Evolutionary conservation across 129 eudicot species (phyloP).

Genomic region (Pulicaria dysenterica): DNA sequence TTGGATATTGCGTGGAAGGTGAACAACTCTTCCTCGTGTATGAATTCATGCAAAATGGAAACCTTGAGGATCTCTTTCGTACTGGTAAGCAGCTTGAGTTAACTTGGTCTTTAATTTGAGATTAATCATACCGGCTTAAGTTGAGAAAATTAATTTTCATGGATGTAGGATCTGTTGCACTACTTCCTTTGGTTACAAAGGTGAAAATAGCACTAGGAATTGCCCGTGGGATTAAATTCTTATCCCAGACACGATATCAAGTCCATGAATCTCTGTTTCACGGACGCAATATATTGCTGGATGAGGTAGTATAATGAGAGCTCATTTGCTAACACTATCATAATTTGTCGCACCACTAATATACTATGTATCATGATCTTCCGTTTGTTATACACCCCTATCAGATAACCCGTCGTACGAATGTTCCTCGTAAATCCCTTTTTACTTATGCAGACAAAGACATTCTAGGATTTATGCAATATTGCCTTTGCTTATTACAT

Average conservation of each 20-base stretch:
- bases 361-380: not conserved
- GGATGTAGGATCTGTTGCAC: conserved; percentile 7
- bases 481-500: too few species aligned
- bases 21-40: not conserved
- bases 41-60: not conserved
- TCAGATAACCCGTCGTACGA: too few species aligned
- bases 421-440: too few species aligned
- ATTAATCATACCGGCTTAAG: not conserved
- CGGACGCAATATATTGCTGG: not conserved
- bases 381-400: too few species aligned
- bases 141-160: not conserved
- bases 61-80: conserved; percentile 5
- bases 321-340: not conserved
- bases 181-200: conserved; percentile 9
- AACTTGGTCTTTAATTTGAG: too few species aligned
- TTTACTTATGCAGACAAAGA: too few species aligned
- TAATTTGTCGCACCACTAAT: not conserved
- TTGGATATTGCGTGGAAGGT: conserved; percentile 6
- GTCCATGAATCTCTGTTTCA: not conserved
- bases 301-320: not conserved
- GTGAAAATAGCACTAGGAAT: conserved; percentile 15
- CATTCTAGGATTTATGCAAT: too few species aligned
- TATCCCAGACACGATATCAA: not conserved
- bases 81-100: not conserved
- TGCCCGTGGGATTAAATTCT: conserved; percentile 10